These are phyloP conservation scores for Monosporascus sp. DNA, from an alignment of 2,329 filamentous ascomycete genomes.

Conservation along the genomic window DNA sequence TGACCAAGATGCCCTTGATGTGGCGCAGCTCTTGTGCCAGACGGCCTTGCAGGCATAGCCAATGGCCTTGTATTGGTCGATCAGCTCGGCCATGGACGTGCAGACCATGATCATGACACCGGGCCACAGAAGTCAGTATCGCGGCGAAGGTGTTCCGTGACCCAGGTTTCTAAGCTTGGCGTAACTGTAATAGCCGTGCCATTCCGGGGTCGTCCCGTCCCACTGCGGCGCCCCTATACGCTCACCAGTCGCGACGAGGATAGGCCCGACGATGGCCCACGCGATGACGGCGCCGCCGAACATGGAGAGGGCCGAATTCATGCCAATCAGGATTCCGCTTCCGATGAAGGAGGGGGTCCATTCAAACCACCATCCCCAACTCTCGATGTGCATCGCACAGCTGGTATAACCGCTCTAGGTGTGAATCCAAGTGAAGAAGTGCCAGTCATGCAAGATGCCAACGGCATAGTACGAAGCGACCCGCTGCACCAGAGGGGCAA, in stretches of 20 bases:
- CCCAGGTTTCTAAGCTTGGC: conserved; percentile 28
- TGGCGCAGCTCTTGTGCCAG: conserved; percentile 39
- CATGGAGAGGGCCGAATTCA: conserved; percentile 55
- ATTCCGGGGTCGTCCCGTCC: conserved; percentile 35
- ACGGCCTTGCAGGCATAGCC: conserved; percentile 38
- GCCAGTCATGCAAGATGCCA: conserved; percentile 56
- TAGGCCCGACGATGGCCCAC: conserved; percentile 53
- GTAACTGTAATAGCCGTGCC: conserved; percentile 36
- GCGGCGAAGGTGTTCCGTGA: conserved; percentile 29
- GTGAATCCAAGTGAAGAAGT: conserved; percentile 48
- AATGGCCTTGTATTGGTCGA: conserved; percentile 36
- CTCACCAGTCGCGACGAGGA: conserved; percentile 48
- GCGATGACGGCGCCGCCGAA: conserved; percentile 50
- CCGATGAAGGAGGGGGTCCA: conserved; percentile 57
- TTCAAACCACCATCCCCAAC: conserved; percentile 55
- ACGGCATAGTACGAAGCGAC: conserved; percentile 53
- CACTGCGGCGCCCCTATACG: conserved; percentile 34
- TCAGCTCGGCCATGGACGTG: conserved; percentile 33
- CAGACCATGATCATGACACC: conserved; percentile 39
- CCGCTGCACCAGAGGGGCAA: conserved; percentile 42
- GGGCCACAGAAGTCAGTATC: conserved; percentile 39
- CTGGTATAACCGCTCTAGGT: conserved; percentile 49
- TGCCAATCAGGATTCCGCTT: conserved; percentile 52
- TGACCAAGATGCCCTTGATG: conserved; percentile 34
- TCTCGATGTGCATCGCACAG: conserved; percentile 48